phyloP scores from a whole-genome alignment of 805 yeast genomes.

The Yarrowia porcina region DNA sequence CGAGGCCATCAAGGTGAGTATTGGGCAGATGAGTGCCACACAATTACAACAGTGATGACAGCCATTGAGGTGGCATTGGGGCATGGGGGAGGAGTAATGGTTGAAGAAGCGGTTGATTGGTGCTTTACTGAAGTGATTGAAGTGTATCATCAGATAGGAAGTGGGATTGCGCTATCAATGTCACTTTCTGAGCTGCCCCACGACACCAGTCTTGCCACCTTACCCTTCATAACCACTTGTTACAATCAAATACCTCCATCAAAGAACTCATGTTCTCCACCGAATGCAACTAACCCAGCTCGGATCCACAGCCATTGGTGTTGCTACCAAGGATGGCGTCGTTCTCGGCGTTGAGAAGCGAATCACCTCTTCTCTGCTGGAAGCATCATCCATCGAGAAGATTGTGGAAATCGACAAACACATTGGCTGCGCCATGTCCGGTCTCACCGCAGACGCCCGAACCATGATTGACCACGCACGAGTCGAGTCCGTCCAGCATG shows the following conservation, averaged over 20 bases:
- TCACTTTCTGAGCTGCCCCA: too few relatives aligned
- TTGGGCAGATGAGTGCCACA: not conserved
- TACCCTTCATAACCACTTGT: too few relatives aligned
- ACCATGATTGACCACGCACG: constrained; percentile 99
- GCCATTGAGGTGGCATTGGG: not conserved
- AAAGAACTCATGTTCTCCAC: too few relatives aligned
- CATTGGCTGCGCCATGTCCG: constrained; percentile 98
- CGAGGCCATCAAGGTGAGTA: constrained; percentile 70
- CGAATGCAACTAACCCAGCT: constrained; percentile 37
- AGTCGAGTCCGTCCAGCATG: constrained; percentile 76
- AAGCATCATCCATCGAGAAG: constrained; percentile 90
- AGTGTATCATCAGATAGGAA: not conserved
- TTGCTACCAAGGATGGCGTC: constrained; percentile 92
- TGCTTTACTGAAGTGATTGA: not conserved
- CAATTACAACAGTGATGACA: not conserved
- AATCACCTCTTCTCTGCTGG: constrained; percentile 87
- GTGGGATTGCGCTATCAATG: not conserved
- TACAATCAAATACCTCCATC: too few relatives aligned
- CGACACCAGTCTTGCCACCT: constrained; percentile 10
- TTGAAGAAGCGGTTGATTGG: not conserved
- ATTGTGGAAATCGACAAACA: constrained; percentile 92
- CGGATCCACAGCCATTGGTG: constrained; percentile 98
- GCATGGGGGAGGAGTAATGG: too few relatives aligned
- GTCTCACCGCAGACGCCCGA: constrained; percentile 97
- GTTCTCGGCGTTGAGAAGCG: constrained; percentile 95